These are phyloP conservation scores for Xylariaceae sp. DNA, from an alignment of 2,329 filamentous ascomycete species.

Conservation along the genomic window DNA sequence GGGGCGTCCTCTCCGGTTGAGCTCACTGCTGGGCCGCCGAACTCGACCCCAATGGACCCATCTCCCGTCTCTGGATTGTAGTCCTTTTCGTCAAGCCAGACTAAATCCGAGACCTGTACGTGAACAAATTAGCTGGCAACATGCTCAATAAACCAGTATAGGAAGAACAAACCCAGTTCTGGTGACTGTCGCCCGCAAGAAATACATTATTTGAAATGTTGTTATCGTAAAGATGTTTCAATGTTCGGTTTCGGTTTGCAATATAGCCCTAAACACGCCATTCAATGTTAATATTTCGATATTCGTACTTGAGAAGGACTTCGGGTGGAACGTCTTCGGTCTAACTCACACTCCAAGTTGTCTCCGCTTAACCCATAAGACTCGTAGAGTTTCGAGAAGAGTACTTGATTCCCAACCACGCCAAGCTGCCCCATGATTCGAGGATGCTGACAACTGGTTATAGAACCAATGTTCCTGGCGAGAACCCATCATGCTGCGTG, in stretches of 20 bases:
- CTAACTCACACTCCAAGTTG: constrained; percentile 35
- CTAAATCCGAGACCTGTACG: constrained; percentile 43
- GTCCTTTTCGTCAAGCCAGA: constrained; percentile 51
- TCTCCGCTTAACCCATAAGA: constrained; percentile 30
- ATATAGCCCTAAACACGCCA: constrained; percentile 53
- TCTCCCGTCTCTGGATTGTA: constrained; percentile 52
- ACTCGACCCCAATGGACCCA: constrained; percentile 58
- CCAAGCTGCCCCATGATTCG: constrained; percentile 65
- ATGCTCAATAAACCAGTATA: not conserved
- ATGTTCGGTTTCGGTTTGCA: constrained; percentile 67
- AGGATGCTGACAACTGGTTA: constrained; percentile 51
- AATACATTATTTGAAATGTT: constrained; percentile 70
- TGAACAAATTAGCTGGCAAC: too few species aligned
- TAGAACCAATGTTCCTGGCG: constrained; percentile 76
- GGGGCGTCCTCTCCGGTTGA: constrained; percentile 59
- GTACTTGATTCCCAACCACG: constrained; percentile 66
- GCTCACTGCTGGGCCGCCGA: constrained; percentile 64
- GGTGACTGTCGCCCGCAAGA: constrained; percentile 66
- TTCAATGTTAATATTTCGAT: not conserved
- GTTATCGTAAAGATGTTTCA: constrained; percentile 62
- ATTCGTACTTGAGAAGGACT: too few species aligned
- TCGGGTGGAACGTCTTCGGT: too few species aligned
- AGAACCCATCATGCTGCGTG: constrained; percentile 66
- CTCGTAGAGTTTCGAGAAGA: constrained; percentile 55
- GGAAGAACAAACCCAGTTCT: constrained; percentile 52